These are phyloP conservation scores for Corymbia citriodora DNA, from an alignment of 441 rosid species.

Conservation along the genomic window DNA sequence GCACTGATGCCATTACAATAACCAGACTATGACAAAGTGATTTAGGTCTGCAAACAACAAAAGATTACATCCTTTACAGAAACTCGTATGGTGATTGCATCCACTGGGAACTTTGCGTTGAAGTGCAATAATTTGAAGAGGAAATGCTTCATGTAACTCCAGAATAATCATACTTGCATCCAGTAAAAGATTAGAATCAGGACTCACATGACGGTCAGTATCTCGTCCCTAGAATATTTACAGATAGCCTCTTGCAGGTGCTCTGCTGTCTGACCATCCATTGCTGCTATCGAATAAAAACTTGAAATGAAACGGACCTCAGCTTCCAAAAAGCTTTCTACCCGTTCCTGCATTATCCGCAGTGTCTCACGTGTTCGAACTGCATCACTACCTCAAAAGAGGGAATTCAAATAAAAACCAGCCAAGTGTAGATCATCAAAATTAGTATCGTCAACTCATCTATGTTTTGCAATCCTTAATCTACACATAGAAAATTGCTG, in stretches of 20 bases:
- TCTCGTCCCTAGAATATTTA: slow-evolving; percentile 55
- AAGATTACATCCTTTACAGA: background rate
- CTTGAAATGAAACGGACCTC: slow-evolving; percentile 79
- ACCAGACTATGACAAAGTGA: background rate
- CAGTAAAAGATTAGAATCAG: background rate
- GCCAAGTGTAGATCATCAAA: background rate
- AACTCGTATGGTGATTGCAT: background rate
- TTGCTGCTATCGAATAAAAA: slow-evolving; percentile 89
- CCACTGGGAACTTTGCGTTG: background rate
- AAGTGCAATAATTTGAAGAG: background rate
- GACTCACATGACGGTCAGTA: slow-evolving; percentile 75
- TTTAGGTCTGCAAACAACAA: background rate
- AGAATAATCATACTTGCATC: background rate
- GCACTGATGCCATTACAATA: background rate
- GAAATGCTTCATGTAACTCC: background rate
- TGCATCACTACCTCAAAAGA: slow-evolving; percentile 56
- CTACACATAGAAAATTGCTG: background rate
- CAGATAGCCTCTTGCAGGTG: slow-evolving; percentile 72
- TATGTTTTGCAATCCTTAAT: background rate
- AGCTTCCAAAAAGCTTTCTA: slow-evolving; percentile 54
- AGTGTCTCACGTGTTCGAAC: slow-evolving; percentile 72
- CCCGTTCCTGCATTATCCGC: slow-evolving; percentile 74
- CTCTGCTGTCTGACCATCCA: slow-evolving; percentile 97
- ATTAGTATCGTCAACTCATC: background rate
- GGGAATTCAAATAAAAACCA: background rate